These are phyloP conservation scores for Leptographium galeiforme DNA, from an alignment of 2,329 filamentous ascomycete species.

Conservation along the genomic window DNA sequence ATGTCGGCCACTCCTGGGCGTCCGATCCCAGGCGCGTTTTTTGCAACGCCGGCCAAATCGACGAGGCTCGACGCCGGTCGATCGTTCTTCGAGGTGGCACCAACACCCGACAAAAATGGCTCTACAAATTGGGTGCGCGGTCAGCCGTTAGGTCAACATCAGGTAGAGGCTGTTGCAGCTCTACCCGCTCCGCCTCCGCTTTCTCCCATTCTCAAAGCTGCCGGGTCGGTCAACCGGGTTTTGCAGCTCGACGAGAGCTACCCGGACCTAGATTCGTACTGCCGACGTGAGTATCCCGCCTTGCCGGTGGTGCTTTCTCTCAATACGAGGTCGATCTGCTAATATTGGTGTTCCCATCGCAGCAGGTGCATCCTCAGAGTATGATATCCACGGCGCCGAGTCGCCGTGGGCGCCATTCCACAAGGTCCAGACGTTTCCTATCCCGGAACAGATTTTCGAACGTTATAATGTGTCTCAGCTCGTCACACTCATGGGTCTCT, in stretches of 20 bases:
- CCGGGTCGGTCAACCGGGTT: constrained; percentile 68
- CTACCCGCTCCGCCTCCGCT: constrained; percentile 25
- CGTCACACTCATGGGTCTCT: constrained; percentile 86
- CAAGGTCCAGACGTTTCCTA: constrained; percentile 71
- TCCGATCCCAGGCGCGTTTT: constrained; percentile 60
- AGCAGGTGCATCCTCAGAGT: constrained; percentile 88
- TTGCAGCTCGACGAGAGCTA: constrained; percentile 66
- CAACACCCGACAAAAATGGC: constrained; percentile 11
- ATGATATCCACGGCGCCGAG: constrained; percentile 59
- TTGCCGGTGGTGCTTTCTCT: background rate
- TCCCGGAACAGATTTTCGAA: constrained; percentile 84
- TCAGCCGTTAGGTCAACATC: background rate
- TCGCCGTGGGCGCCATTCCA: constrained; percentile 80
- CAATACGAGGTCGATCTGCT: background rate
- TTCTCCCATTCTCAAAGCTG: constrained; percentile 61
- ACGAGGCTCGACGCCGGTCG: constrained; percentile 35
- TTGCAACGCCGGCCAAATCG: constrained; percentile 56
- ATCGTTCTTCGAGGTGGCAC: constrained; percentile 30
- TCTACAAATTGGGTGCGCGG: constrained; percentile 7
- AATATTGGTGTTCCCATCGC: background rate
- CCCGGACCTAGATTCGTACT: constrained; percentile 79
- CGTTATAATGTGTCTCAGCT: constrained; percentile 83
- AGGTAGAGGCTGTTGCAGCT: constrained; percentile 20
- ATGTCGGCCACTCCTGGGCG: constrained; percentile 60
- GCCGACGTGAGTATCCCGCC: constrained; percentile 55